These are phyloP conservation scores for Ananas comosus DNA, from an alignment of 176 grass and related monocot species.

Conservation along the genomic window DNA sequence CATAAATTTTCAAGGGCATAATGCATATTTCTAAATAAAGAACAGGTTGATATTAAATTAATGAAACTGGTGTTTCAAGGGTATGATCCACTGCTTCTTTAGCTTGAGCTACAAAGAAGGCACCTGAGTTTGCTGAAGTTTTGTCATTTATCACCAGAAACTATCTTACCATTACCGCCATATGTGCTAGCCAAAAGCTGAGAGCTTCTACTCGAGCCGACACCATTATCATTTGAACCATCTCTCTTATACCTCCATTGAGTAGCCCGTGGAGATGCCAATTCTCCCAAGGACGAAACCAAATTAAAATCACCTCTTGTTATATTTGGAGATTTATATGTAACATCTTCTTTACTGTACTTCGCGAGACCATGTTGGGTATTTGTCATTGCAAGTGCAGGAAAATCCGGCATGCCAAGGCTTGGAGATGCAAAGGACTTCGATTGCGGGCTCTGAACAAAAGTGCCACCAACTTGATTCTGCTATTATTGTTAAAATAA, in stretches of 20 bases:
- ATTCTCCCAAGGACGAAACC: conserved; percentile 46
- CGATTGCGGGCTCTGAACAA: conserved; percentile 58
- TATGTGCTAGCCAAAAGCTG: conserved; percentile 44
- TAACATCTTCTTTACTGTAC: conserved; percentile 41
- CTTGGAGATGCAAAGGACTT: conserved; percentile 61
- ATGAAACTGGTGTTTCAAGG: conserved; percentile 20
- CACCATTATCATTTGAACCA: conserved; percentile 38
- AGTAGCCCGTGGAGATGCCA: conserved; percentile 33
- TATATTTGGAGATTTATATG: conserved; percentile 40
- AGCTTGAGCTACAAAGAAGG: conserved; percentile 37
- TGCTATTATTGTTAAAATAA: conserved; percentile 21
- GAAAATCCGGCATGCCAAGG: conserved; percentile 24
- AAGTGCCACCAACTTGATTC: conserved; percentile 52
- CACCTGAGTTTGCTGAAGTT: conserved; percentile 28
- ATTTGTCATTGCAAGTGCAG: conserved; percentile 43
- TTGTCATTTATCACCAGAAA: conserved; percentile 35
- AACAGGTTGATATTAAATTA: conserved; percentile 6
- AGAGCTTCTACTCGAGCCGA: conserved; percentile 81
- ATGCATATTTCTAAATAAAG: too few relatives aligned
- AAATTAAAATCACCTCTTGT: conserved; percentile 50
- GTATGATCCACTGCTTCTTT: conserved; percentile 61
- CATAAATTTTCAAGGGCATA: background rate
- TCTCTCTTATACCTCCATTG: conserved; percentile 53
- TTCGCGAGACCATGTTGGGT: conserved; percentile 44
- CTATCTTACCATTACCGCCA: conserved; percentile 43